phyloP scores from a whole-genome alignment of 2,329 filamentous ascomycete species.

The Monosporascus cannonballus region DNA sequence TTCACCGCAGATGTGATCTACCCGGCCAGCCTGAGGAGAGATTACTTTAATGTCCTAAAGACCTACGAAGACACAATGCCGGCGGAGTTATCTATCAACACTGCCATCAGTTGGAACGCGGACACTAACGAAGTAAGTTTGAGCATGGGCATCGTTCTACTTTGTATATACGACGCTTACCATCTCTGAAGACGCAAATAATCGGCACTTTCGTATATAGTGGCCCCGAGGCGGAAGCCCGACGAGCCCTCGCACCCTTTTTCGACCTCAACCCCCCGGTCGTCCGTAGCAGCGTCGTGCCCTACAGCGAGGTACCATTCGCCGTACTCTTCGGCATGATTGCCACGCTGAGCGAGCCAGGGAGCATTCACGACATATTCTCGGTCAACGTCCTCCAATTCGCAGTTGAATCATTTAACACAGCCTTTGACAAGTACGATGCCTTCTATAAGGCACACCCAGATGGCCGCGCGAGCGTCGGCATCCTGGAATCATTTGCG shows the following conservation, averaged over 20 bases:
- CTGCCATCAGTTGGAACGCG: conserved; percentile 4
- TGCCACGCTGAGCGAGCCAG: not conserved
- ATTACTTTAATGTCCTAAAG: conserved; percentile 3
- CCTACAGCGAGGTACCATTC: conserved; percentile 1
- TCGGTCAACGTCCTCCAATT: conserved; percentile 6
- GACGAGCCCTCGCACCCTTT: conserved; percentile 7
- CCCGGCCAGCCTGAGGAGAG: not conserved
- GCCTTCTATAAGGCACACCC: conserved; percentile 8
- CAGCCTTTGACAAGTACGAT: conserved; percentile 8
- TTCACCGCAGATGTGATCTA: conserved; percentile 6
- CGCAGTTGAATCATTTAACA: conserved; percentile 1
- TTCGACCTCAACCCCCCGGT: conserved; percentile 5
- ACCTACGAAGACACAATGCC: conserved; percentile 4
- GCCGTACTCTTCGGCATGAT: conserved; percentile 1
- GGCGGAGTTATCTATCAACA: conserved; percentile 1
- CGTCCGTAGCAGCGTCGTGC: not conserved
- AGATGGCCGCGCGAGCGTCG: not conserved
- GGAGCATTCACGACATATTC: conserved; percentile 2
- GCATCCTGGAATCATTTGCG: conserved; percentile 9
- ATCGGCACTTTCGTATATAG: conserved; percentile 9
- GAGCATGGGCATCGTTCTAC: not conserved
- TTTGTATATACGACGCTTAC: conserved; percentile 1
- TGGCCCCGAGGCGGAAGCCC: conserved; percentile 8
- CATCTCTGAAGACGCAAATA: conserved; percentile 7
- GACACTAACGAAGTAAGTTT: conserved; percentile 1